These are phyloP conservation scores for Beta lomatogona DNA, from an alignment of 179 eudicot species.

Conservation along the genomic window DNA sequence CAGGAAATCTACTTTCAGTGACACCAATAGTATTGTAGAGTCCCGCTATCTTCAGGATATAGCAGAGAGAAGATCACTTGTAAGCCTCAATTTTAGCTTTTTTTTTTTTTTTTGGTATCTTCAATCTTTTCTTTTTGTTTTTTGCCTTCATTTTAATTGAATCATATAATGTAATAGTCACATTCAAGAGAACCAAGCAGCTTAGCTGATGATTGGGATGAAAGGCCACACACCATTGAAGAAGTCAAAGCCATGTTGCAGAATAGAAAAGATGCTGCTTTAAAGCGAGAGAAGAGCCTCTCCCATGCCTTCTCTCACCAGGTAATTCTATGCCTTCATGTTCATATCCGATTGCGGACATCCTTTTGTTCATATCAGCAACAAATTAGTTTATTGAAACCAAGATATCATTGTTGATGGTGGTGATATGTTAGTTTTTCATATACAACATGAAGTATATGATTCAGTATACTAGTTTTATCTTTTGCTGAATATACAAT, in stretches of 20 bases:
- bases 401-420: too few species aligned
- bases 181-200: slow-evolving; percentile 74
- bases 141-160: neutral
- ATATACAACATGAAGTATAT: too few species aligned
- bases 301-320: slow-evolving; percentile 67
- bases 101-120: too few species aligned
- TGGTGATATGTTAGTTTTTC: too few species aligned
- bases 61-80: slow-evolving; percentile 63
- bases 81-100: slow-evolving; percentile 24
- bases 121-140: neutral
- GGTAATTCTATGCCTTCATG: too few species aligned
- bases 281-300: slow-evolving; percentile 55
- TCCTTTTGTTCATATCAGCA: too few species aligned
- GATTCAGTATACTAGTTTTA: too few species aligned
- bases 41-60: slow-evolving; percentile 54
- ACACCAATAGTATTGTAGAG: slow-evolving; percentile 51
- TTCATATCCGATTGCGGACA: too few species aligned
- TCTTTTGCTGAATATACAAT: too few species aligned
- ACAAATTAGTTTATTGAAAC: too few species aligned
- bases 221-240: slow-evolving; percentile 66
- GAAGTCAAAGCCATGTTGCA: slow-evolving; percentile 78
- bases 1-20: slow-evolving; percentile 59
- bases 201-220: slow-evolving; percentile 83
- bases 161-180: slow-evolving; percentile 23
- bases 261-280: slow-evolving; percentile 55